phyloP scores from a whole-genome alignment of 2,329 filamentous ascomycete genomes.

The Microdochium bolleyi region DNA sequence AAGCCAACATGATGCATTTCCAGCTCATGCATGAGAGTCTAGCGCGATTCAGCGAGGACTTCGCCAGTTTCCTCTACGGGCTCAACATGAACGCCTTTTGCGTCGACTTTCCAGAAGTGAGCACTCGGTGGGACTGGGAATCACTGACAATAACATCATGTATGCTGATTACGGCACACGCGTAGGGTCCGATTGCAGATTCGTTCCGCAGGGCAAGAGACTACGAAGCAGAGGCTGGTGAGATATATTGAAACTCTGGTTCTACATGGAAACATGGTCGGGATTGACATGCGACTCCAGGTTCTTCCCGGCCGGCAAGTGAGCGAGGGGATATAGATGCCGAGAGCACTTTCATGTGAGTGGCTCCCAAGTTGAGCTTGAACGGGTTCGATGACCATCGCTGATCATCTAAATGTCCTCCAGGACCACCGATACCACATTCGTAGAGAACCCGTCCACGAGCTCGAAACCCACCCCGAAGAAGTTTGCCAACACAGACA shows the following conservation, averaged over 20 bases:
- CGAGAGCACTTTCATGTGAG: constrained; percentile 81
- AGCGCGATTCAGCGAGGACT: constrained; percentile 88
- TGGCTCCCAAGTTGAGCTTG: constrained; percentile 8
- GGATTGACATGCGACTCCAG: not conserved
- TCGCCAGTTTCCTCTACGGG: constrained; percentile 90
- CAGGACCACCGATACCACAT: constrained; percentile 86
- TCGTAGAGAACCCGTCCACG: constrained; percentile 73
- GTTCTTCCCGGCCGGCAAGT: constrained; percentile 13
- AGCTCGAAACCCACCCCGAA: constrained; percentile 40
- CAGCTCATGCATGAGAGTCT: constrained; percentile 95
- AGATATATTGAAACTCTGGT: constrained; percentile 4
- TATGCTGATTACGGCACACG: not conserved
- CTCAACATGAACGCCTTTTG: constrained; percentile 99
- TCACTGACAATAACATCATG: not conserved
- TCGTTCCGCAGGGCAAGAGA: constrained; percentile 66
- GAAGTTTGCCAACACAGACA: constrained; percentile 31
- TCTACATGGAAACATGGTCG: not conserved
- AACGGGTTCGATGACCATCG: constrained; percentile 11
- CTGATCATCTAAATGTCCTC: constrained; percentile 5
- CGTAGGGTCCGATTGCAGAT: constrained; percentile 70
- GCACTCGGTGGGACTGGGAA: not conserved
- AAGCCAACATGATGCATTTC: constrained; percentile 95
- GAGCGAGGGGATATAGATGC: constrained; percentile 33
- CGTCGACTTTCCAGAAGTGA: constrained; percentile 90
- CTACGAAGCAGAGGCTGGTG: constrained; percentile 42